Evolutionary conservation across 1,284 basidiomycete genomes (phyloP).

Genomic region (Psilocybe mexicana): DNA sequence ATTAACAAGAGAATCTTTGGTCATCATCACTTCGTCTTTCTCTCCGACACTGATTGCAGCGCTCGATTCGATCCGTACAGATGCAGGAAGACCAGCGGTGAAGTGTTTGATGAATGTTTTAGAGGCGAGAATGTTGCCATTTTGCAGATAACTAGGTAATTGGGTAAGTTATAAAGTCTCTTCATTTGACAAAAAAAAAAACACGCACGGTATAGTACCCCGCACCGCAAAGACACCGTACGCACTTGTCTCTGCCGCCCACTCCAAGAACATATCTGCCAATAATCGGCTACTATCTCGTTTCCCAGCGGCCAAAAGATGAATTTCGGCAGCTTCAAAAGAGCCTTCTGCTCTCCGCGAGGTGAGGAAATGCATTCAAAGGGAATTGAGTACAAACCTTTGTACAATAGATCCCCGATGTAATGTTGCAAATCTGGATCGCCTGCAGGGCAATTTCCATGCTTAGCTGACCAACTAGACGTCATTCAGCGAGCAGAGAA

Average conservation of each 20-base stretch:
- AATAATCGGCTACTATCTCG: slow-evolving; percentile 84
- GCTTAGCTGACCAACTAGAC: slow-evolving; percentile 78
- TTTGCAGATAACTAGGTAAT: slow-evolving; percentile 70
- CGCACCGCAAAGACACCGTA: slow-evolving; percentile 78
- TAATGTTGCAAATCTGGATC: slow-evolving; percentile 87
- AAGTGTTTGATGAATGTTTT: slow-evolving; percentile 81
- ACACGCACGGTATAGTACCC: slow-evolving; percentile 77
- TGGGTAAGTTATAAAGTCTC: not conserved
- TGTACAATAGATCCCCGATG: slow-evolving; percentile 83
- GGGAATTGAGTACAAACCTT: slow-evolving; percentile 55
- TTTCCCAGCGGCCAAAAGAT: slow-evolving; percentile 82
- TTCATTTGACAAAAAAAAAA: not conserved
- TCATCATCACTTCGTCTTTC: slow-evolving; percentile 69
- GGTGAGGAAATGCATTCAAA: not conserved
- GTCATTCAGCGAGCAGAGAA: slow-evolving; percentile 16
- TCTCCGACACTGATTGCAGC: slow-evolving; percentile 44
- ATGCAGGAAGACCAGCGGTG: slow-evolving; percentile 56
- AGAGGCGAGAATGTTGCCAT: slow-evolving; percentile 86
- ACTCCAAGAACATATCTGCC: slow-evolving; percentile 84
- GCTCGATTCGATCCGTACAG: slow-evolving; percentile 31
- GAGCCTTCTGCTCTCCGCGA: slow-evolving; percentile 56
- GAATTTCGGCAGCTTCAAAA: slow-evolving; percentile 74
- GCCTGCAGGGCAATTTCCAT: slow-evolving; percentile 76
- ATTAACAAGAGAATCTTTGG: slow-evolving; percentile 75
- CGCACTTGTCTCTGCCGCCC: slow-evolving; percentile 52